A percentile compares a stretch with the other conserved stretches of the same genome.
phyloP scores from a whole-genome alignment of 2,329 filamentous ascomycete species.

The Curvularia sp. region DNA sequence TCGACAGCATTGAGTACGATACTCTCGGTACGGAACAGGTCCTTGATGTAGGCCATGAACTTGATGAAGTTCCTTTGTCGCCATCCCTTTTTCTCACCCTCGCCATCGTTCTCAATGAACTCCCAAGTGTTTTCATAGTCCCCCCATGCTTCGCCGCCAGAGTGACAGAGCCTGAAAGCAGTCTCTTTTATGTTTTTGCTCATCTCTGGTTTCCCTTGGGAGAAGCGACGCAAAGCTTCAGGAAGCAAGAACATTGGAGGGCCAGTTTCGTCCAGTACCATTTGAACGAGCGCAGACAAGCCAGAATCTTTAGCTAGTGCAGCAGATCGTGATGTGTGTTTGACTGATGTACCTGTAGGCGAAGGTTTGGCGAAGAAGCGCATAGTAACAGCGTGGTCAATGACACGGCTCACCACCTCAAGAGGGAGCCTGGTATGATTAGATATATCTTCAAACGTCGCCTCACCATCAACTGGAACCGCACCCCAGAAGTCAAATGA shows the following conservation, averaged over 20 bases:
- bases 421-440: conserved; percentile 32
- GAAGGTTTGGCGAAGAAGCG: conserved; percentile 44
- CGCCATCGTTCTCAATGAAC: conserved; percentile 43
- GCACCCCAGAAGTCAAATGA: too few relatives aligned
- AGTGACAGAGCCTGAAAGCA: conserved; percentile 40
- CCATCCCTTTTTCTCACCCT: conserved; percentile 42
- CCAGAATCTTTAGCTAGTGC: conserved; percentile 36
- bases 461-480: too few relatives aligned
- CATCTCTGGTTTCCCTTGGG: conserved; percentile 24
- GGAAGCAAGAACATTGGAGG: too few relatives aligned
- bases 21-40: conserved; percentile 39
- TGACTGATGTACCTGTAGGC: conserved; percentile 23
- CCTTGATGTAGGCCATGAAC: conserved; percentile 47
- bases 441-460: too few relatives aligned
- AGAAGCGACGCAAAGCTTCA: too few relatives aligned
- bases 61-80: conserved; percentile 39
- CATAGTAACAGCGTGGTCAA: conserved; percentile 47
- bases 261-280: conserved; percentile 12
- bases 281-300: conserved; percentile 34
- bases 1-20: conserved; percentile 33
- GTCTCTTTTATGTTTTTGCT: conserved; percentile 34
- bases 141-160: conserved; percentile 32
- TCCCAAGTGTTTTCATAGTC: conserved; percentile 36
- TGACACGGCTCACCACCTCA: conserved; percentile 40
- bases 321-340: conserved; percentile 41